Evolutionary conservation across 305 asterid genomes (phyloP).

Genomic region (Fraxinus baroniana): DNA sequence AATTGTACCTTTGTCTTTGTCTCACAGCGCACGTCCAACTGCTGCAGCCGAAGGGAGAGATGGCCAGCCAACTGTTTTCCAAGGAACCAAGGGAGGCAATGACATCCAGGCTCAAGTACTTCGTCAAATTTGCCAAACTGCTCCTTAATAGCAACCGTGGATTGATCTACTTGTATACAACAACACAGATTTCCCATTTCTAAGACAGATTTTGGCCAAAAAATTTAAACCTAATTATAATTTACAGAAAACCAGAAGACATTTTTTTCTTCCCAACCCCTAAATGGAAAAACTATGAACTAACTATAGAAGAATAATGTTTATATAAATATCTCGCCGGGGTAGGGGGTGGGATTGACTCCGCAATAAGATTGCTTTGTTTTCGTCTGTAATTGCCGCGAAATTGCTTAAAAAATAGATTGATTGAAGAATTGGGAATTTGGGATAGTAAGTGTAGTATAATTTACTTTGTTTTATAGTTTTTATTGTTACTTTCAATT

Average conservation of each 20-base stretch:
- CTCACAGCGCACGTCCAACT: conserved; percentile 19
- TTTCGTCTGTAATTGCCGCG: background rate
- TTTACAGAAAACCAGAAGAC: background rate
- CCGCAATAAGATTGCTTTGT: background rate
- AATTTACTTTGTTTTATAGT: too few relatives aligned
- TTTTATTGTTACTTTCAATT: too few relatives aligned
- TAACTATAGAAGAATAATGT: background rate
- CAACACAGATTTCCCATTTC: conserved; percentile 14
- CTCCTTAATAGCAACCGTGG: conserved; percentile 19
- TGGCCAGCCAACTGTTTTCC: conserved; percentile 15
- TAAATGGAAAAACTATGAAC: background rate
- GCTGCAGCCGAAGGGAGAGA: conserved; percentile 24
- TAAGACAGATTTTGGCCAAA: background rate
- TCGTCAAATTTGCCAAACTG: conserved; percentile 13
- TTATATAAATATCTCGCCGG: background rate
- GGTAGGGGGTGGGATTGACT: background rate
- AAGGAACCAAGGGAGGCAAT: conserved; percentile 20
- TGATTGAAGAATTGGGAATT: background rate
- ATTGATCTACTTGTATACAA: conserved; percentile 19
- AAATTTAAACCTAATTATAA: background rate
- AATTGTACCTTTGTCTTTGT: conserved; percentile 18
- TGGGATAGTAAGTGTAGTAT: background rate
- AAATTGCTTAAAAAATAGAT: background rate
- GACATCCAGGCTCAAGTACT: conserved; percentile 22
- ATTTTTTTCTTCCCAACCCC: background rate